Conservation (phyloP, 768 basidiomycete species). For the Asterophora lycoperdoides region DNA sequence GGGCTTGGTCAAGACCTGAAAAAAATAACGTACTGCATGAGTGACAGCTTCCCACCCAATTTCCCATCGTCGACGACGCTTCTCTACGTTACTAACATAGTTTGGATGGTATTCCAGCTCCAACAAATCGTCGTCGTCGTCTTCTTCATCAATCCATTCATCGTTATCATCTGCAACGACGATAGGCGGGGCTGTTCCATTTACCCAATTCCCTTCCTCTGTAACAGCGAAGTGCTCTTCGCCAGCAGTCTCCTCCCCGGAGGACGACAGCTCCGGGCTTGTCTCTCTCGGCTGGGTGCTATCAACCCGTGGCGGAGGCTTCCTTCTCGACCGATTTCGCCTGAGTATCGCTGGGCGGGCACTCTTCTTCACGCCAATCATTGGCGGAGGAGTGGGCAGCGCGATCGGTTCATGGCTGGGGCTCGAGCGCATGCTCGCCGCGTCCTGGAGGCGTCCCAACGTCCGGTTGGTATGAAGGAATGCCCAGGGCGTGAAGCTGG, state of each 20-base stretch:
- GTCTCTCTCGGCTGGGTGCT: slow-evolving; percentile 82
- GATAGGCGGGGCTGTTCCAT: slow-evolving; percentile 18
- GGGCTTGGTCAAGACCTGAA: neutral
- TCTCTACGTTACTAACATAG: slow-evolving; percentile 62
- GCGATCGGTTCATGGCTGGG: slow-evolving; percentile 65
- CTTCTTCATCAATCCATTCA: slow-evolving; percentile 74
- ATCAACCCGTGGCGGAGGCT: slow-evolving; percentile 74
- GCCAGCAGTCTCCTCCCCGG: slow-evolving; percentile 77
- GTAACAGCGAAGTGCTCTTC: slow-evolving; percentile 43
- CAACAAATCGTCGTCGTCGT: slow-evolving; percentile 65
- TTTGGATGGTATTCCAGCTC: slow-evolving; percentile 75
- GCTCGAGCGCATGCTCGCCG: slow-evolving; percentile 64
- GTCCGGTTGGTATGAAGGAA: slow-evolving; percentile 55
- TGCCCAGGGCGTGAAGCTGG: slow-evolving; percentile 70
- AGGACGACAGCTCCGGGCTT: slow-evolving; percentile 70
- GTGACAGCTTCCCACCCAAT: slow-evolving; percentile 69
- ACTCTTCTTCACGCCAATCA: slow-evolving; percentile 41
- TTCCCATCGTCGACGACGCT: slow-evolving; percentile 69
- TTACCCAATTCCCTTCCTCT: slow-evolving; percentile 37
- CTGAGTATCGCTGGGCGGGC: slow-evolving; percentile 17
- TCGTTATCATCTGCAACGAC: slow-evolving; percentile 38
- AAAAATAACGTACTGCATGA: slow-evolving; percentile 52
- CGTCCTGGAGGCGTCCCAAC: slow-evolving; percentile 40
- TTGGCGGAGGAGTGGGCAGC: slow-evolving; percentile 47
- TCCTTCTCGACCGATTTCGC: slow-evolving; percentile 32